Evolutionary conservation across 2,329 filamentous ascomycete species (phyloP).

Genomic region (Penicillium oxalicum): DNA sequence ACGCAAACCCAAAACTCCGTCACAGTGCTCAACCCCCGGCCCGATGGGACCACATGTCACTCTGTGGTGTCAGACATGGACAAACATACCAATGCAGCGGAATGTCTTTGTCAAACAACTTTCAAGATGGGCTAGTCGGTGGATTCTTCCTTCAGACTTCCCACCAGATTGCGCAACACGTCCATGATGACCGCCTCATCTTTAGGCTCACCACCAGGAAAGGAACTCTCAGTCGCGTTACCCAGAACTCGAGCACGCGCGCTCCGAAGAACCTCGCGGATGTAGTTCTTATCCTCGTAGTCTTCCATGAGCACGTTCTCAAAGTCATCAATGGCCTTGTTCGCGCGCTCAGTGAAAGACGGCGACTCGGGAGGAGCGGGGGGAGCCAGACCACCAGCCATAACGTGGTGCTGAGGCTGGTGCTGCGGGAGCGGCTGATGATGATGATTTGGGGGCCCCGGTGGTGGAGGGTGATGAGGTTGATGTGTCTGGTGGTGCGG

Average conservation of each 20-base stretch:
- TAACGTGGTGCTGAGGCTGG: slow-evolving; percentile 12
- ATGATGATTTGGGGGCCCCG: slow-evolving; percentile 13
- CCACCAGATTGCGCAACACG: slow-evolving; percentile 36
- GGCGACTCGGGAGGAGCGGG: slow-evolving; percentile 25
- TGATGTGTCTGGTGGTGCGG: slow-evolving; percentile 20
- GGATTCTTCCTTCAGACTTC: slow-evolving; percentile 34
- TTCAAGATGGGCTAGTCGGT: background rate
- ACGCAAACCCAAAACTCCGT: no score
- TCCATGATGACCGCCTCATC: slow-evolving; percentile 41
- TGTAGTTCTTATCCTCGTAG: slow-evolving; percentile 43
- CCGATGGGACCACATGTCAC: no score
- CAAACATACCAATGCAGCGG: no score
- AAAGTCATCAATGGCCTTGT: slow-evolving; percentile 42
- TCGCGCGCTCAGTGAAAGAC: slow-evolving; percentile 37
- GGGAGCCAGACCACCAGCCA: slow-evolving; percentile 19
- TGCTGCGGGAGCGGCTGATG: slow-evolving; percentile 16
- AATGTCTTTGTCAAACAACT: background rate
- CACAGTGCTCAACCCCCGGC: background rate
- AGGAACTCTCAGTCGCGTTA: slow-evolving; percentile 37
- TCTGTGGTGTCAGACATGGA: background rate
- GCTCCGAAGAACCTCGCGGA: slow-evolving; percentile 40
- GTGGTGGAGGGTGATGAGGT: slow-evolving; percentile 18
- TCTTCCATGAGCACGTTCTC: slow-evolving; percentile 42
- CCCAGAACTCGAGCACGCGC: slow-evolving; percentile 38
- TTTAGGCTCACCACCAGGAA: slow-evolving; percentile 40